These are phyloP conservation scores for Nakataea oryzae DNA, from an alignment of 2,329 filamentous ascomycete genomes.

Conservation along the genomic window DNA sequence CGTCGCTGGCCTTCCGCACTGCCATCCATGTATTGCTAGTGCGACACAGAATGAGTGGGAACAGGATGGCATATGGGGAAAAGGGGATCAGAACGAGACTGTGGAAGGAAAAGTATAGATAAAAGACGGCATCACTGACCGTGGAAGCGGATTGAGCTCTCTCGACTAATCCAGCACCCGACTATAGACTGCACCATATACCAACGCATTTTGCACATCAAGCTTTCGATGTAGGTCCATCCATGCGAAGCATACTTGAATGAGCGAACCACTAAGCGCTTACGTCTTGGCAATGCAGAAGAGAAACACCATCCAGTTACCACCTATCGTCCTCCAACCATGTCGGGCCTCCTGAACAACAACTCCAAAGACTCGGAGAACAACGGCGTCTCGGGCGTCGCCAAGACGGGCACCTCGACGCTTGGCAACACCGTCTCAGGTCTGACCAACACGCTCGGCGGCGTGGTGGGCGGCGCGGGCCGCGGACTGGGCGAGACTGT, in stretches of 20 bases:
- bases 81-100: background rate
- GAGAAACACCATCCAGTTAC: no score
- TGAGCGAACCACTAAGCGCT: no score
- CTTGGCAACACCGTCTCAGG: slow-evolving; percentile 20
- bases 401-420: slow-evolving; percentile 17
- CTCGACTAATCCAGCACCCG: background rate
- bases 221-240: background rate
- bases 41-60: background rate
- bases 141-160: no score
- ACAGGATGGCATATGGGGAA: no score
- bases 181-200: background rate
- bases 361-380: slow-evolving; percentile 8
- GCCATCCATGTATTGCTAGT: no score
- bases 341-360: slow-evolving; percentile 3
- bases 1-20: background rate
- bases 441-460: slow-evolving; percentile 20
- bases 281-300: no score
- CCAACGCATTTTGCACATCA: background rate
- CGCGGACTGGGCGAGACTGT: slow-evolving; percentile 47
- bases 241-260: no score
- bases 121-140: background rate
- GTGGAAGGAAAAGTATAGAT: background rate
- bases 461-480: slow-evolving; percentile 36
- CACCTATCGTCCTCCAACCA: background rate
- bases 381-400: slow-evolving; percentile 14